Evolutionary conservation across 192 early-diverging fungal genomes (phyloP).

Genomic region (Backusella tarrabulga): DNA sequence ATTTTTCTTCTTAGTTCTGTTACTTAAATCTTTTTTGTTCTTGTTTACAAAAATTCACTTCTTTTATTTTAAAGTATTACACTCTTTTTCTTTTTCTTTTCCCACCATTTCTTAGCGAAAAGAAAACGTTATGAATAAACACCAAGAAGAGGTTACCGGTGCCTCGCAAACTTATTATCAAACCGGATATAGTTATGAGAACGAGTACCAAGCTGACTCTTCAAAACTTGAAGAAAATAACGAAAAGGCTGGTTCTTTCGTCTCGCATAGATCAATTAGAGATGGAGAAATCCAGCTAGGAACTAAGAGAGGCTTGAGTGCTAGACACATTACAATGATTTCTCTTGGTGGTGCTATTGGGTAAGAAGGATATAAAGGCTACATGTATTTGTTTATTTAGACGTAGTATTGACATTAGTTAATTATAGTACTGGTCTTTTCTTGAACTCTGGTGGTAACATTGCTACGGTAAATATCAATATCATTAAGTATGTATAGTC

Average conservation of each 20-base stretch:
- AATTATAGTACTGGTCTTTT: constrained; percentile 65
- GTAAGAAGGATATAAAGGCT: background rate
- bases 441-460: constrained; percentile 66
- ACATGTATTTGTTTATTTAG: background rate
- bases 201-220: background rate
- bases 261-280: background rate
- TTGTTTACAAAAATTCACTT: background rate
- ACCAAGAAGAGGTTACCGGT: constrained; percentile 8
- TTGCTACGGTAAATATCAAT: constrained; percentile 40
- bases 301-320: constrained; percentile 22
- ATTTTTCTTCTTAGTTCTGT: background rate
- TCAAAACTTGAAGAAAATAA: background rate
- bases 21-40: background rate
- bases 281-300: constrained; percentile 11
- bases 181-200: background rate
- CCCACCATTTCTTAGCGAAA: background rate
- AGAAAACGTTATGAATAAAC: background rate
- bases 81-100: background rate
- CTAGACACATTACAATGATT: constrained; percentile 36
- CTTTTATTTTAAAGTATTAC: background rate
- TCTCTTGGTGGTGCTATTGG: constrained; percentile 35
- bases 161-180: background rate
- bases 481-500: background rate
- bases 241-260: background rate
- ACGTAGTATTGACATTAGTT: background rate